A percentile compares a stretch with the other conserved stretches of the same genome.
phyloP scores from a whole-genome alignment of 441 rosid genomes.

The Cnidoscolus chayamansa region DNA sequence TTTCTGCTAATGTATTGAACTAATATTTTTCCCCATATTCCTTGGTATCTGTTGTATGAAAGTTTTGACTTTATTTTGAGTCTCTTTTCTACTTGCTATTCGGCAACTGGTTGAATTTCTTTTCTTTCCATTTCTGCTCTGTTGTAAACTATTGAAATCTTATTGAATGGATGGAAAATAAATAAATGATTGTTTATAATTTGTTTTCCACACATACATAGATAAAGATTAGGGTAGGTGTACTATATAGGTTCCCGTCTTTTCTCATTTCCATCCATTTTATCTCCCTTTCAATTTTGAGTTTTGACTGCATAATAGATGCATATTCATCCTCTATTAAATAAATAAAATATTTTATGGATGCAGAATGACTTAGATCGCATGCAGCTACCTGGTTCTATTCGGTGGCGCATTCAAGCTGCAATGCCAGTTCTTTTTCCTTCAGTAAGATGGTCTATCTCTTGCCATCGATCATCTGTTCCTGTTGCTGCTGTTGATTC shows the following conservation, averaged over 20 bases:
- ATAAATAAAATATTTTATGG: conserved; percentile 14
- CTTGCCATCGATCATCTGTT: conserved; percentile 77
- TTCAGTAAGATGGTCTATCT: conserved; percentile 50
- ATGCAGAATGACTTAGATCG: conserved; percentile 87
- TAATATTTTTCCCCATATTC: background rate
- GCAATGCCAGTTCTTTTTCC: conserved; percentile 83
- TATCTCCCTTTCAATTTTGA: background rate
- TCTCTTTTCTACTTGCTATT: background rate
- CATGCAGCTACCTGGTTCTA: conserved; percentile 86
- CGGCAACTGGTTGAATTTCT: background rate
- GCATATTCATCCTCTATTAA: background rate
- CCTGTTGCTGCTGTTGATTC: conserved; percentile 54
- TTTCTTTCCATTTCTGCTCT: background rate
- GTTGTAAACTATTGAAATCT: background rate
- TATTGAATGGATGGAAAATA: background rate
- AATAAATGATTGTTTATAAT: background rate
- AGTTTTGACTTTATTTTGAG: background rate
- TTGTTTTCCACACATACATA: background rate
- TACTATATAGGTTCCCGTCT: background rate
- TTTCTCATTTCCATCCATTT: too few species aligned
- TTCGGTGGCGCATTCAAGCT: conserved; percentile 93
- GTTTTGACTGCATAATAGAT: background rate
- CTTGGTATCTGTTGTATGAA: background rate
- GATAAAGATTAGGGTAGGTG: background rate
- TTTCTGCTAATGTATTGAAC: background rate